Percentiles rank a stretch among this genome's conserved stretches.
These are phyloP conservation scores for Chaetomium strumarium DNA, from an alignment of 2,329 filamentous ascomycete species.

Conservation along the genomic window DNA sequence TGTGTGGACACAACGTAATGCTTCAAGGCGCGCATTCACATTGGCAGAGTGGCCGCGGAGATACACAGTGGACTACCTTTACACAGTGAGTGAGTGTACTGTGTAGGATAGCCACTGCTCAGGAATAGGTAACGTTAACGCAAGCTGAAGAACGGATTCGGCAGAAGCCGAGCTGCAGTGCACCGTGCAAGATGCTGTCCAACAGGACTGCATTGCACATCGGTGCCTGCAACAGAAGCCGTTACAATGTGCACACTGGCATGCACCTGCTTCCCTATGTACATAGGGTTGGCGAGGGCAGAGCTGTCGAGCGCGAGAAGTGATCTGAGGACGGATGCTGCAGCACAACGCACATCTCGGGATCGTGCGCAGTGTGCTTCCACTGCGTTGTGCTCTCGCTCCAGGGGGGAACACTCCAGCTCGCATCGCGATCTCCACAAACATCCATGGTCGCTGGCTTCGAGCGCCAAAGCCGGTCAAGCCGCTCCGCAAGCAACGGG, in stretches of 20 bases:
- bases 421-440: no score
- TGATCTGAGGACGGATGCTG: not conserved
- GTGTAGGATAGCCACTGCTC: constrained; percentile 11
- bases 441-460: no score
- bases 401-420: not conserved
- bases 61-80: not conserved
- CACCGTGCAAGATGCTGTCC: constrained; percentile 13
- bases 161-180: constrained; percentile 19
- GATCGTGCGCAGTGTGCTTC: not conserved
- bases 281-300: not conserved
- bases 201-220: constrained; percentile 4
- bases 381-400: not conserved
- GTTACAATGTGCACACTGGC: constrained; percentile 7
- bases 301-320: not conserved
- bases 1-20: no score
- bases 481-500: no score
- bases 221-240: constrained; percentile 8
- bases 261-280: no score
- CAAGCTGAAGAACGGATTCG: constrained; percentile 17
- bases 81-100: not conserved
- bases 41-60: no score
- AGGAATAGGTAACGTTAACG: not conserved
- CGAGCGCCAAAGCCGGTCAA: no score
- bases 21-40: no score
- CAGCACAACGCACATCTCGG: not conserved